phyloP scores from a whole-genome alignment of 805 yeast species.

The Wickerhamomyces subpelliculosus region DNA sequence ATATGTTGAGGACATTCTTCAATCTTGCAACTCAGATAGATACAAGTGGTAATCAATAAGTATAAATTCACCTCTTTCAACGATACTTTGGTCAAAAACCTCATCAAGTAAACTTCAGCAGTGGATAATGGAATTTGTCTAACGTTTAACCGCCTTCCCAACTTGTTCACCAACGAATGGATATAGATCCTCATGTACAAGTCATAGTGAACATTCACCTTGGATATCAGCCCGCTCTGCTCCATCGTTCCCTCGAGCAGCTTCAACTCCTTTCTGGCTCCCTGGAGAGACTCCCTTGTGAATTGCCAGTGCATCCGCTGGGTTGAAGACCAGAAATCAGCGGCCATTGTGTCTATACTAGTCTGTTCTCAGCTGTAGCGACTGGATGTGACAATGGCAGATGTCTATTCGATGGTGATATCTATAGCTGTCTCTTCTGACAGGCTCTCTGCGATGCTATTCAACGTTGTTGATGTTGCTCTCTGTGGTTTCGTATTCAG shows the following conservation, averaged over 20 bases:
- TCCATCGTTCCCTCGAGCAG: conserved; percentile 31
- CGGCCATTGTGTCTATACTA: conserved; percentile 43
- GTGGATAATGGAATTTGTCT: conserved; percentile 84
- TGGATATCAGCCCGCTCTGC: conserved; percentile 32
- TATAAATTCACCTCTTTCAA: conserved; percentile 79
- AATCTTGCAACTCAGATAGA: conserved; percentile 86
- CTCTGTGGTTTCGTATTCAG: no score
- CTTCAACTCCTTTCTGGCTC: conserved; percentile 35
- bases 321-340: conserved; percentile 82
- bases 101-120: conserved; percentile 76
- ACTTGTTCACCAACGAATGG: conserved; percentile 64
- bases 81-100: conserved; percentile 69
- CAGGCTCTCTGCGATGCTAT: no score
- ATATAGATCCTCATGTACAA: conserved; percentile 69
- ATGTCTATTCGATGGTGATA: no score
- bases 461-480: no score
- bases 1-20: conserved; percentile 97
- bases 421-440: no score
- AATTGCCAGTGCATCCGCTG: conserved; percentile 81
- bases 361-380: background rate
- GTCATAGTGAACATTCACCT: conserved; percentile 32
- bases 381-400: no score
- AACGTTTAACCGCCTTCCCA: conserved; percentile 72
- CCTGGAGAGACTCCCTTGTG: conserved; percentile 49
- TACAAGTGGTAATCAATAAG: conserved; percentile 72